A percentile compares a stretch with the other conserved stretches of the same genome.
These are phyloP conservation scores for Auriculariales sp. DNA, from an alignment of 768 basidiomycete species.

Conservation along the genomic window DNA sequence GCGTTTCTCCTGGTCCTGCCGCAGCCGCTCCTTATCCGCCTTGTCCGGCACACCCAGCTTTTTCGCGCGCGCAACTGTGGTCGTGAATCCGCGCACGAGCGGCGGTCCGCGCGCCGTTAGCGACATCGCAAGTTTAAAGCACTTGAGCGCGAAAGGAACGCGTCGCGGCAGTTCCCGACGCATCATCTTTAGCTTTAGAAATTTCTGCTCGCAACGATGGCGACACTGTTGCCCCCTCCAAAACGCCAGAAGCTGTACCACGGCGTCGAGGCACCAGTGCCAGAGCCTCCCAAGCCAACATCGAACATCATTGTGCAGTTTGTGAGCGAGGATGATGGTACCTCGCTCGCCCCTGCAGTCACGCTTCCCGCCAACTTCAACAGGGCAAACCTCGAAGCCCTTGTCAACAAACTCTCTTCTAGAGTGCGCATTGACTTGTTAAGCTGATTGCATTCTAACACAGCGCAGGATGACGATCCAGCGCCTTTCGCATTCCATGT, in stretches of 20 bases:
- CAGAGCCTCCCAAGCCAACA: constrained; percentile 27
- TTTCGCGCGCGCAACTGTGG: neutral
- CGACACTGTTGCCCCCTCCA: constrained; percentile 73
- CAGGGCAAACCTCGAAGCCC: constrained; percentile 65
- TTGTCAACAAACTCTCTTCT: constrained; percentile 77
- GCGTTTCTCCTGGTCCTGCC: neutral
- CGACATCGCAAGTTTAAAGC: too few species aligned
- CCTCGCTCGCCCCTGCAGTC: constrained; percentile 71
- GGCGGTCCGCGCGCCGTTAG: too few species aligned
- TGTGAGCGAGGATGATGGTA: constrained; percentile 75
- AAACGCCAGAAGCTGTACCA: constrained; percentile 78
- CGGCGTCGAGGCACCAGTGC: constrained; percentile 50
- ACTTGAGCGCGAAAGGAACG: too few species aligned
- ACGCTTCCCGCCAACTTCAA: constrained; percentile 79
- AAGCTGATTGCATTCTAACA: neutral
- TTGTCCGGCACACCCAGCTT: neutral
- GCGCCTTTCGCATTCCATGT: constrained; percentile 89
- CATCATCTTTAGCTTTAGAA: neutral
- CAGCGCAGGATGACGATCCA: constrained; percentile 64
- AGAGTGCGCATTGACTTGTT: constrained; percentile 33
- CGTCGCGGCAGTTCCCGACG: too few species aligned
- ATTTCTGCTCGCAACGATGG: constrained; percentile 32
- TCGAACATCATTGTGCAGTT: constrained; percentile 83
- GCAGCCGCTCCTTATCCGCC: neutral
- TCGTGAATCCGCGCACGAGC: neutral